phyloP scores from a whole-genome alignment of 202 grass and related monocot species.

The Panicum hallii region DNA sequence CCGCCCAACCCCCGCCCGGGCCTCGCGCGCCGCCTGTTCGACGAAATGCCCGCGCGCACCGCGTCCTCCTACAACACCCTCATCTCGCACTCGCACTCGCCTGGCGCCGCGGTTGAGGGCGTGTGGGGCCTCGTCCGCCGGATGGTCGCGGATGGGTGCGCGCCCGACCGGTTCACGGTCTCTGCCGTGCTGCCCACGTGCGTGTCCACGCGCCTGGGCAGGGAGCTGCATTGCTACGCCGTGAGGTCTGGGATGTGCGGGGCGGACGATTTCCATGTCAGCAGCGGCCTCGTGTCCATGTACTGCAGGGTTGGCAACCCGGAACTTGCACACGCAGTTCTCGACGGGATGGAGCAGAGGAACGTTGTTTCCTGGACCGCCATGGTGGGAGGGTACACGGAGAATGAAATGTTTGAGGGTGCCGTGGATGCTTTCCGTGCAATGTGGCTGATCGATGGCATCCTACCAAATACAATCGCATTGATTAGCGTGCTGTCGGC shows the following conservation, averaged over 20 bases:
- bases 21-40: slow-evolving; percentile 58
- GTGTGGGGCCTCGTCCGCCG: slow-evolving; percentile 38
- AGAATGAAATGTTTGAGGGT: slow-evolving; percentile 53
- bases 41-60: slow-evolving; percentile 72
- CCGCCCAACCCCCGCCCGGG: background rate
- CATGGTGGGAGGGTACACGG: slow-evolving; percentile 64
- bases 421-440: slow-evolving; percentile 49
- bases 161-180: slow-evolving; percentile 62
- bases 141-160: slow-evolving; percentile 58
- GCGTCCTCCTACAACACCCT: slow-evolving; percentile 71
- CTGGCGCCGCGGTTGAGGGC: background rate
- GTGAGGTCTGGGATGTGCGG: slow-evolving; percentile 47
- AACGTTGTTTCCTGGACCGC: slow-evolving; percentile 67
- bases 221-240: slow-evolving; percentile 66
- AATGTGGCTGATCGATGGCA: slow-evolving; percentile 46
- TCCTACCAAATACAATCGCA: slow-evolving; percentile 59
- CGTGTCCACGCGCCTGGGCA: slow-evolving; percentile 18
- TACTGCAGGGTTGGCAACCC: slow-evolving; percentile 46
- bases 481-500: slow-evolving; percentile 66
- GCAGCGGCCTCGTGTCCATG: slow-evolving; percentile 69
- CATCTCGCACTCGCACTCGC: slow-evolving; percentile 42
- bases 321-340: slow-evolving; percentile 42
- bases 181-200: slow-evolving; percentile 46
- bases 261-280: slow-evolving; percentile 57
- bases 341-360: slow-evolving; percentile 43